These are phyloP conservation scores for Fusarium sp. DNA, from an alignment of 2,329 filamentous ascomycete species.

Conservation along the genomic window DNA sequence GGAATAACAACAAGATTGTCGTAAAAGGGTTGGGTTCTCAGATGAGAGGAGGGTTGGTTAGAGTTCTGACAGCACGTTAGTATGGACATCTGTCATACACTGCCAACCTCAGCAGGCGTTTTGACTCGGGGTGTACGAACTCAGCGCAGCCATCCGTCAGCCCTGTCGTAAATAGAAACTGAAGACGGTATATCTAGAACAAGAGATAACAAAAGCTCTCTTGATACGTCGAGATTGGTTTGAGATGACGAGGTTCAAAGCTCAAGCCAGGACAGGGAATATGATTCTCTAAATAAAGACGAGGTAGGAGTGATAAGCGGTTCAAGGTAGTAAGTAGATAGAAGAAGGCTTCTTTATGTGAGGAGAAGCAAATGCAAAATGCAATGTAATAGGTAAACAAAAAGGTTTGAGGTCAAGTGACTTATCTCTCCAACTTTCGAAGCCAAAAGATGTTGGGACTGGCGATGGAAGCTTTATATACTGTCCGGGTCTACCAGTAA, in stretches of 20 bases:
- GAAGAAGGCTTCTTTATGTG: constrained; percentile 25
- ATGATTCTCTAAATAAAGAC: constrained; percentile 10
- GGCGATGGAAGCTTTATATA: constrained; percentile 45
- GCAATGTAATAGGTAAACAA: not conserved
- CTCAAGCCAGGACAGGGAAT: constrained; percentile 18
- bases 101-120: constrained; percentile 27
- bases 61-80: constrained; percentile 40
- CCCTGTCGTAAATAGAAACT: constrained; percentile 44
- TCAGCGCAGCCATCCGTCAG: constrained; percentile 45
- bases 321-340: not conserved
- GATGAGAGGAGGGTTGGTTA: constrained; percentile 32
- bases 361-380: constrained; percentile 16
- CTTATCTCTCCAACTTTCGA: constrained; percentile 35
- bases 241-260: constrained; percentile 29
- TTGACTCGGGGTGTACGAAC: constrained; percentile 35
- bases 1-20: constrained; percentile 15
- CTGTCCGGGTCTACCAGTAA: constrained; percentile 28
- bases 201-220: constrained; percentile 42
- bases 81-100: constrained; percentile 11
- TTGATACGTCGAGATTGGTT: constrained; percentile 36
- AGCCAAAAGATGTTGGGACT: constrained; percentile 19
- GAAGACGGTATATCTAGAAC: constrained; percentile 29
- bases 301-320: constrained; percentile 8
- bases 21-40: constrained; percentile 27
- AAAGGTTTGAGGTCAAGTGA: constrained; percentile 30